phyloP scores from a whole-genome alignment of 2,329 filamentous ascomycete species.

The Nothomitra cinnamomea region DNA sequence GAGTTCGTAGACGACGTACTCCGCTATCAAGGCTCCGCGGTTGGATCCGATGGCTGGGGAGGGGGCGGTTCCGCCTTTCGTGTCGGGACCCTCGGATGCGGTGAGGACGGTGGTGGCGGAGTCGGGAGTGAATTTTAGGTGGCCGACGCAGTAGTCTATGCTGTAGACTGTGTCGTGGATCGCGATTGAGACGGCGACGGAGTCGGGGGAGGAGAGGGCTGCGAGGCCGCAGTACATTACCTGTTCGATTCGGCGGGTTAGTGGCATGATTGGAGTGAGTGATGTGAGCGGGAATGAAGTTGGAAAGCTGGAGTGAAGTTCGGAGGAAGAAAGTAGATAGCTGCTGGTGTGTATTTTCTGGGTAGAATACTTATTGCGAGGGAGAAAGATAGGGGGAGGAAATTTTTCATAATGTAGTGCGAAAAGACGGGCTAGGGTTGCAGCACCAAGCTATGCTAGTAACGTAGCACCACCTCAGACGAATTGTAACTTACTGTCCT shows the following conservation, averaged over 20 bases:
- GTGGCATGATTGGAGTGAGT: background rate
- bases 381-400: too few species aligned
- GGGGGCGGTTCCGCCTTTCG: too few species aligned
- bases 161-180: slow-evolving; percentile 4
- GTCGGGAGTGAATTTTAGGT: background rate
- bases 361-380: too few species aligned
- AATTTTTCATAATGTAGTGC: too few species aligned
- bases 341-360: too few species aligned
- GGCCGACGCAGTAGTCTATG: slow-evolving; percentile 2
- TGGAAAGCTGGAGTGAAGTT: too few species aligned
- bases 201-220: background rate
- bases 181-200: background rate
- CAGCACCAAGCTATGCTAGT: too few species aligned
- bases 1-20: slow-evolving; percentile 41
- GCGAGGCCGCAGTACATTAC: slow-evolving; percentile 1
- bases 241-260: background rate
- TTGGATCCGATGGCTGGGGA: background rate
- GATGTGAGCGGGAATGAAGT: background rate
- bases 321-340: background rate
- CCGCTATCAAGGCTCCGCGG: slow-evolving; percentile 27
- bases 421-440: too few species aligned
- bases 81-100: too few species aligned
- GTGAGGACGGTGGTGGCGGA: too few species aligned
- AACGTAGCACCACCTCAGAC: too few species aligned
- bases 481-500: background rate